Evolutionary conservation across 441 rosid genomes (phyloP).

Genomic region (Populus hybrid): DNA sequence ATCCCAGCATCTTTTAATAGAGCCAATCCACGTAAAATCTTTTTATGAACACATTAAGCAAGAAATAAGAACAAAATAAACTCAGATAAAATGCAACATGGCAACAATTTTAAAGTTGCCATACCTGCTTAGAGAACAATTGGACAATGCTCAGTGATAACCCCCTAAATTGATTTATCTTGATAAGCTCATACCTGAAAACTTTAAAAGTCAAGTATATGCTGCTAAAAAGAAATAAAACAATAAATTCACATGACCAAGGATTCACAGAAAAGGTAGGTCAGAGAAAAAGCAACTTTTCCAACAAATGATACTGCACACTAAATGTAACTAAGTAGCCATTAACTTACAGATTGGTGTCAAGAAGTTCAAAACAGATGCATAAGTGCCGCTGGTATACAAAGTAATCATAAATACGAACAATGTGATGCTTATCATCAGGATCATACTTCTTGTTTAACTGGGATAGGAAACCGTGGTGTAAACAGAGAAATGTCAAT

Average conservation of each 20-base stretch:
- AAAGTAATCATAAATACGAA: conserved; percentile 95
- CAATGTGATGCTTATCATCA: conserved; percentile 97
- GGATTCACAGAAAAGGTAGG: conserved; percentile 12
- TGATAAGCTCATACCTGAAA: conserved; percentile 95
- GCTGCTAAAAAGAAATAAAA: too few species aligned
- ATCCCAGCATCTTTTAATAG: conserved; percentile 94
- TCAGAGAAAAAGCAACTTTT: conserved; percentile 2
- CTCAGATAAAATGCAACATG: conserved; percentile 11
- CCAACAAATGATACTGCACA: background rate
- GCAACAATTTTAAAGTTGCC: conserved; percentile 8
- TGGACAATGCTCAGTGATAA: conserved; percentile 94
- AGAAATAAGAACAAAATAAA: conserved; percentile 3
- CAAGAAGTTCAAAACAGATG: conserved; percentile 96
- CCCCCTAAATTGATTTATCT: conserved; percentile 94
- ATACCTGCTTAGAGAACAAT: conserved; percentile 96
- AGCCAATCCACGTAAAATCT: conserved; percentile 92
- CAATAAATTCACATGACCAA: background rate
- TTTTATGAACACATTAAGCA: conserved; percentile 20
- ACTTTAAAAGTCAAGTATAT: conserved; percentile 22
- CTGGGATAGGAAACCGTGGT: conserved; percentile 43
- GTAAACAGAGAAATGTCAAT: conserved; percentile 23
- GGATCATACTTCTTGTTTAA: conserved; percentile 98
- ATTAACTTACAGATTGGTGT: conserved; percentile 87
- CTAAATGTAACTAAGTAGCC: background rate
- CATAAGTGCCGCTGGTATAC: conserved; percentile 85